Evolutionary conservation across 345 rosid genomes (phyloP).

Genomic region (Eucalyptus grandis): DNA sequence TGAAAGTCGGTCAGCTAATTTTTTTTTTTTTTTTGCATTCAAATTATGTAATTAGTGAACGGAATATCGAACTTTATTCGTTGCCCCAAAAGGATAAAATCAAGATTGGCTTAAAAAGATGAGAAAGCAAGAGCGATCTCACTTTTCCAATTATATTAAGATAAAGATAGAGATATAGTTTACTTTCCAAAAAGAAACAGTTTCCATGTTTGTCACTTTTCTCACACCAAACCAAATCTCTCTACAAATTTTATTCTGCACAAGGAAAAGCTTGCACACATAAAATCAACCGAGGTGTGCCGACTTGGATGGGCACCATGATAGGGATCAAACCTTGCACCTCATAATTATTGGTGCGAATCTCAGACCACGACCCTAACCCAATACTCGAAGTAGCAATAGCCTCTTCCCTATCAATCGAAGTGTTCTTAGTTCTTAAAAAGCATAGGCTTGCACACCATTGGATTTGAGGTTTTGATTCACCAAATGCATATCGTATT

Average conservation of each 20-base stretch:
- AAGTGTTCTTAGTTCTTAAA: background rate
- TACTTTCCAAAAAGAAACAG: background rate
- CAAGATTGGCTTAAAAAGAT: background rate
- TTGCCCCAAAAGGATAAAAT: background rate
- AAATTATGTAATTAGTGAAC: background rate
- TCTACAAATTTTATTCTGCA: background rate
- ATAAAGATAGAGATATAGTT: background rate
- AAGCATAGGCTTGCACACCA: background rate
- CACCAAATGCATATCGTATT: background rate
- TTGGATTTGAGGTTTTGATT: background rate
- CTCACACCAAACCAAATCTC: background rate
- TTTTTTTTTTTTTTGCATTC: background rate
- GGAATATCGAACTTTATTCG: background rate
- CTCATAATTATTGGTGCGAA: background rate
- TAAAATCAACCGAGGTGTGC: background rate
- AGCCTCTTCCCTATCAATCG: background rate
- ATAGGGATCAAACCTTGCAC: background rate
- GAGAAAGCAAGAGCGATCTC: background rate
- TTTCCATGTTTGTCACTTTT: background rate
- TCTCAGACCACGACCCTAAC: background rate
- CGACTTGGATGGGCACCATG: background rate
- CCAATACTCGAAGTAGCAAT: background rate
- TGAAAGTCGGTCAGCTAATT: accelerated
- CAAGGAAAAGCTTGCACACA: background rate
- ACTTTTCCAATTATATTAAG: background rate